Base-by-base conservation (phyloP, 169 alveolate species). In the Babesia gibsoni region DNA sequence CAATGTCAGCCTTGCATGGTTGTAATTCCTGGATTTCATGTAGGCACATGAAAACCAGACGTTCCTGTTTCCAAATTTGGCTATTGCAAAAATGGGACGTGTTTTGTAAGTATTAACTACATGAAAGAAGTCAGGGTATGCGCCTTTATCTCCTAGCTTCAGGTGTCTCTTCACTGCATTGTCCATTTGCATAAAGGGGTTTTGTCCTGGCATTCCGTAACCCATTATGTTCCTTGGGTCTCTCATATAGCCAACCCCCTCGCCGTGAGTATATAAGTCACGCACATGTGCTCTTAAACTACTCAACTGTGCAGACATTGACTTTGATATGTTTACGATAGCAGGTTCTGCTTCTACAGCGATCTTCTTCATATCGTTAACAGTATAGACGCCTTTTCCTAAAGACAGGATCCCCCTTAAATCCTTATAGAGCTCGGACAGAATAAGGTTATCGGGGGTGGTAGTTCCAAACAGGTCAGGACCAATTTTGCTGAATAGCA, bases 21-120 rank as follows among this genome's bases (percentile, higher is more conserved):
- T 27, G 52, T 65, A n/a, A 12, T 41, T 18, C 52, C 39, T 32
- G 27, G 61, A 52, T 16, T 45, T 32, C 50, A 72, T 27, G 12
- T 43, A 18, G 6, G 29, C 43, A 0, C 32, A 16, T n/a, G 73
- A 66, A 22, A 77, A 25, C 86, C 86, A 77, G 6, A 35, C 73
- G 27, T 67, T 36, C 35, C 35, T 57, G 74, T 56, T 67, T 14
- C 63, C 64, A 32, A 69, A 57, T 0, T 56, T 36, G 14, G 53
- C 68, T 35, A 77, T 6, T 18, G 42, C 79, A 32, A 73, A 73
- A 18, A 25, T 33, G 22, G 84, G 84, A 25, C 67, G 32, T 7
- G 69, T 59, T 1, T 22, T 2, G 3, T 37, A 23, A 16, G 46
- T 56, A 6, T 25, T 3, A 2, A 59, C 23, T 12, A 41, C 57